Evolutionary conservation across 225 moss, liverwort and hornwort species (phyloP).

Genomic region (Thuidium tamariscinum): DNA sequence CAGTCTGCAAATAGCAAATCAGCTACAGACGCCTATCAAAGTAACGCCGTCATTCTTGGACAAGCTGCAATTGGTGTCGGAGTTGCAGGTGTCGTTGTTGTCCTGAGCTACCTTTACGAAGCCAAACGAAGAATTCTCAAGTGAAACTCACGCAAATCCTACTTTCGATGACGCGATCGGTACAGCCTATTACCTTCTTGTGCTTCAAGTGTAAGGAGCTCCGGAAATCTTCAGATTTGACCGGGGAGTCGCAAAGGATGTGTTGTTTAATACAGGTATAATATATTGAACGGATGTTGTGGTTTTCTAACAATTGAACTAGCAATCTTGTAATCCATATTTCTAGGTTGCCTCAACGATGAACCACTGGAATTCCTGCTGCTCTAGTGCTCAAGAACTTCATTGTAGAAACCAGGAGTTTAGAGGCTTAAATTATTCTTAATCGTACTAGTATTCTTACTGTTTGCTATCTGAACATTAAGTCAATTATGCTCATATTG

Average conservation of each 20-base stretch:
- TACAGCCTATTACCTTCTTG: not conserved
- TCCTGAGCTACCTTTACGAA: constrained; percentile 73
- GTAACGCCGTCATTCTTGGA: constrained; percentile 49
- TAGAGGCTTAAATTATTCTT: not conserved
- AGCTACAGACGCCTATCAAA: constrained; percentile 27
- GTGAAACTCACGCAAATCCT: not conserved
- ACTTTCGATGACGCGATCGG: not conserved
- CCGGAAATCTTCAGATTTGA: not conserved
- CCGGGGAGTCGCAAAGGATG: not conserved
- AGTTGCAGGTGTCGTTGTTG: constrained; percentile 70
- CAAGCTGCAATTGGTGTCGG: constrained; percentile 81
- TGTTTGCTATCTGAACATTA: not conserved
- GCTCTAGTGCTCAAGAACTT: not conserved
- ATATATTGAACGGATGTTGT: not conserved
- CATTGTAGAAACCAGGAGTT: not conserved
- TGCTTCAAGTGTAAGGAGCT: not conserved
- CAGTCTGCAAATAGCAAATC: constrained; percentile 36
- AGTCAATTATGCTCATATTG: not conserved
- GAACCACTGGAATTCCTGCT: not conserved
- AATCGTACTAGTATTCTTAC: not conserved
- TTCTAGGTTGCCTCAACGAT: not conserved
- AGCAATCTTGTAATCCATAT: no score
- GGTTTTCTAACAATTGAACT: not conserved
- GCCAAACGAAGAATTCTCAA: constrained; percentile 59
- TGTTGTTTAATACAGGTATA: not conserved